These are phyloP conservation scores for Penicillium paradoxum DNA, from an alignment of 495 filamentous ascomycete species.

Conservation along the genomic window DNA sequence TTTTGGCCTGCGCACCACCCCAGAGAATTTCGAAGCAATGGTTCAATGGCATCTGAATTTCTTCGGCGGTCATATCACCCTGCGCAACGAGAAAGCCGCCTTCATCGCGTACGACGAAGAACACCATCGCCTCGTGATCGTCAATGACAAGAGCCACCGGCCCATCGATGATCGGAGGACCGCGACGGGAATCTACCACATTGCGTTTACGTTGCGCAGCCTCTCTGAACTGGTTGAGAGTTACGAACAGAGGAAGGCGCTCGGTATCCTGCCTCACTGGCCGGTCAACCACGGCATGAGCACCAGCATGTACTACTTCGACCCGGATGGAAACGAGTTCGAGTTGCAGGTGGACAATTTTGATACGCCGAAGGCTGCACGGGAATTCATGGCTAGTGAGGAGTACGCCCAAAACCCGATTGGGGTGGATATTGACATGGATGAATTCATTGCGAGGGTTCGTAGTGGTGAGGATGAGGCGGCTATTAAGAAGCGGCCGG, in stretches of 20 bases:
- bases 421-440: slow-evolving; percentile 2
- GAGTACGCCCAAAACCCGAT: slow-evolving; percentile 1
- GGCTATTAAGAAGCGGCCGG: background rate
- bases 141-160: background rate
- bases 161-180: background rate
- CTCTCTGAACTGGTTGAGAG: background rate
- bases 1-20: background rate
- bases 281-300: slow-evolving; percentile 43
- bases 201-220: background rate
- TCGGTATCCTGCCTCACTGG: slow-evolving; percentile 36
- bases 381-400: slow-evolving; percentile 2
- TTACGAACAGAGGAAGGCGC: background rate
- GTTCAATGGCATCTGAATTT: background rate
- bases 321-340: slow-evolving; percentile 44
- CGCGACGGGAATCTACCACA: background rate
- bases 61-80: background rate
- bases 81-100: background rate
- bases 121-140: background rate
- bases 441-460: background rate
- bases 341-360: slow-evolving; percentile 46
- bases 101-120: background rate
- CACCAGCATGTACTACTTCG: slow-evolving; percentile 41
- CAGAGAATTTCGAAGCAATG: background rate
- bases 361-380: slow-evolving; percentile 12
- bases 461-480: slow-evolving; percentile 1